A percentile compares a stretch with the other conserved stretches of the same genome.
Evolutionary conservation across 352 stramenopile genomes (phyloP).

Genomic region (Globisporangium cylindrosporum): DNA sequence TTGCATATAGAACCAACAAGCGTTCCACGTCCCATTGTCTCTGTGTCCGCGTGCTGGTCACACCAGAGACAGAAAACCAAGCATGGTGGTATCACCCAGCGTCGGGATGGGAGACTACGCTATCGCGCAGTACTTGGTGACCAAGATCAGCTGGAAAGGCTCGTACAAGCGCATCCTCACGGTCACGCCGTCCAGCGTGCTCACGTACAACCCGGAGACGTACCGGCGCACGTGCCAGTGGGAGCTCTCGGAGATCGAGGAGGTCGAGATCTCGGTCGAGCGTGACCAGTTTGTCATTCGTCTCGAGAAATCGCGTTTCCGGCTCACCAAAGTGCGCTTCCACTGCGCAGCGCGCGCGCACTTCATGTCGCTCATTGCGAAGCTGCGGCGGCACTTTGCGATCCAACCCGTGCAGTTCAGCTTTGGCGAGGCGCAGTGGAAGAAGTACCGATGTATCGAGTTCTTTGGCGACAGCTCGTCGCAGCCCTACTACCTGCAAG

Average conservation of each 20-base stretch:
- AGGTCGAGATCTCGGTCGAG: slow-evolving; percentile 36
- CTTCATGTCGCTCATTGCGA: slow-evolving; percentile 49
- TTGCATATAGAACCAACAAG: neutral
- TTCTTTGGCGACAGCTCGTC: slow-evolving; percentile 64
- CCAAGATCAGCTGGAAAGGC: slow-evolving; percentile 66
- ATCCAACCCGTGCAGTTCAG: slow-evolving; percentile 36
- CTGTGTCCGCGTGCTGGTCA: neutral
- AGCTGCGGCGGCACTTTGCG: slow-evolving; percentile 40
- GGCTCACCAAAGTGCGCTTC: slow-evolving; percentile 52
- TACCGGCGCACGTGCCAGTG: slow-evolving; percentile 72
- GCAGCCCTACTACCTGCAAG: slow-evolving; percentile 47
- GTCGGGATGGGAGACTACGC: slow-evolving; percentile 21
- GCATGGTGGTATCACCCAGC: slow-evolving; percentile 1
- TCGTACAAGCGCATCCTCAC: slow-evolving; percentile 58
- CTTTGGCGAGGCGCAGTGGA: slow-evolving; percentile 15
- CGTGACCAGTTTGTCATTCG: slow-evolving; percentile 54
- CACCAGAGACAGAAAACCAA: neutral
- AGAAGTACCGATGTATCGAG: slow-evolving; percentile 59
- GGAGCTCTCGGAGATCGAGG: slow-evolving; percentile 59
- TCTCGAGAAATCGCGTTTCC: slow-evolving; percentile 66
- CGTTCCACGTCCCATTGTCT: neutral
- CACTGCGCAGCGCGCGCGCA: slow-evolving; percentile 51
- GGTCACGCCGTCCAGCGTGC: slow-evolving; percentile 45
- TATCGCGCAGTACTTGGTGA: slow-evolving; percentile 67
- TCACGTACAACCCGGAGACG: slow-evolving; percentile 65